phyloP scores from a whole-genome alignment of 805 yeast species.

The Nakazawaea siamensis region DNA sequence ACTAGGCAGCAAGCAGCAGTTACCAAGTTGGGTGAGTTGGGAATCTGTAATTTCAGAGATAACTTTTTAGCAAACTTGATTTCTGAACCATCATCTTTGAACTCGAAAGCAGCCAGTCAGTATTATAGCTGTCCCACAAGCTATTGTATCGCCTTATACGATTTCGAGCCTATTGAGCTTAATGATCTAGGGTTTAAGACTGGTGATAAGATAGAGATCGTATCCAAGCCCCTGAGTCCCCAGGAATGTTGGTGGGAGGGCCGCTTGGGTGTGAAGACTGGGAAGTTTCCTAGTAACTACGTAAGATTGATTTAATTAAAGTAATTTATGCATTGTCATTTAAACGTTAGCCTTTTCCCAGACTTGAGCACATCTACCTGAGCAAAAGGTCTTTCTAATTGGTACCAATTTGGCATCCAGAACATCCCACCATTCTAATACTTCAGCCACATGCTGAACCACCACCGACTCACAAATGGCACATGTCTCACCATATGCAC shows the following conservation, averaged over 20 bases:
- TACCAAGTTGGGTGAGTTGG: constrained; percentile 15
- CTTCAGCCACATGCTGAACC: constrained; percentile 51
- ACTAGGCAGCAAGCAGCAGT: constrained; percentile 9
- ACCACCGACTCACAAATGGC: constrained; percentile 39
- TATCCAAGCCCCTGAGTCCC: constrained; percentile 23
- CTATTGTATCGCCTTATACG: constrained; percentile 31
- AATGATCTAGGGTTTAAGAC: constrained; percentile 35
- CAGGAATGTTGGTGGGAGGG: constrained; percentile 45
- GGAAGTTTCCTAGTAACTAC: constrained; percentile 40
- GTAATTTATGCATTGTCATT: not conserved
- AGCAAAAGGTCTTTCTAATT: constrained; percentile 46
- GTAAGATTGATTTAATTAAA: constrained; percentile 14
- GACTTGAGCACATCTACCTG: constrained; percentile 34
- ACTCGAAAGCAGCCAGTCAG: too few relatives aligned
- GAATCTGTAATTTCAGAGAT: constrained; percentile 20
- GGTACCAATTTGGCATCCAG: constrained; percentile 42
- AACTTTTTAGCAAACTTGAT: constrained; percentile 15
- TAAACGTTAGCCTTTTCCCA: constrained; percentile 19
- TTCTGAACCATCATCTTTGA: too few relatives aligned
- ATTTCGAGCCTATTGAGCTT: constrained; percentile 25
- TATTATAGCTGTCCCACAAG: too few relatives aligned
- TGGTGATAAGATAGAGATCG: constrained; percentile 34
- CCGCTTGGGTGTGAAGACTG: constrained; percentile 27
- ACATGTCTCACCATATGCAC: constrained; percentile 42
- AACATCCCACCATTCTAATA: constrained; percentile 63